A percentile compares a stretch with the other conserved stretches of the same genome.
Evolutionary conservation across 768 basidiomycete genomes (phyloP).

Genomic region (Boletus fagicola): DNA sequence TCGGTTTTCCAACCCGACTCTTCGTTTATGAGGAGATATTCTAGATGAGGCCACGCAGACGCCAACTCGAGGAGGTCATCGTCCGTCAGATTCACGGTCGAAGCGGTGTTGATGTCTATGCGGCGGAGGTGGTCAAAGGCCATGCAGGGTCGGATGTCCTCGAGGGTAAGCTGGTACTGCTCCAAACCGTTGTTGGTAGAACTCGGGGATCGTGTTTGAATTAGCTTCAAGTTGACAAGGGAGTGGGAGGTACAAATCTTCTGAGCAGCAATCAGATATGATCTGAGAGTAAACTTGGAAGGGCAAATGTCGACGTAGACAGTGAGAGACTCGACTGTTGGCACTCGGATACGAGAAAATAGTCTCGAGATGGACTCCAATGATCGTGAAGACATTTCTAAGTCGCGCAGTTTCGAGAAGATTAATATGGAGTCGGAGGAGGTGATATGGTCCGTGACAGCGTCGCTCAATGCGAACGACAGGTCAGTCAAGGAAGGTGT

Average conservation of each 20-base stretch:
- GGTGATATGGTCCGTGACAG: neutral
- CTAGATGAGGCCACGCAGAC: constrained; percentile 17
- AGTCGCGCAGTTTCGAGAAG: constrained; percentile 10
- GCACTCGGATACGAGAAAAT: constrained; percentile 1
- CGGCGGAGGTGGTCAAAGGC: constrained; percentile 11
- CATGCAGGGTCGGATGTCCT: constrained; percentile 19
- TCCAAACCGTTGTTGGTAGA: neutral
- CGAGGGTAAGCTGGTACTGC: constrained; percentile 13
- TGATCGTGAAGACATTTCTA: constrained; percentile 12
- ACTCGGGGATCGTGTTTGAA: constrained; percentile 9
- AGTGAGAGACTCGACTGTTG: constrained; percentile 9
- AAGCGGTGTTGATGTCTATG: constrained; percentile 14
- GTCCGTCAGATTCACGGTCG: constrained; percentile 10
- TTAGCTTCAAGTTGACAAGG: constrained; percentile 6
- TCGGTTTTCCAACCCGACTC: constrained; percentile 20
- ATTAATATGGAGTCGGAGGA: neutral
- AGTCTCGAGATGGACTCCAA: constrained; percentile 1
- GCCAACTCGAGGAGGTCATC: constrained; percentile 14
- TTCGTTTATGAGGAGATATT: constrained; percentile 17
- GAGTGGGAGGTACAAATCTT: constrained; percentile 7
- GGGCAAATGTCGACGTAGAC: constrained; percentile 11
- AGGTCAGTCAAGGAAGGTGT: constrained; percentile 14
- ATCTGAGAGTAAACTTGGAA: constrained; percentile 5
- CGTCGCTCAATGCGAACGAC: constrained; percentile 4
- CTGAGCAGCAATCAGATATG: constrained; percentile 3